Evolutionary conservation across 2,329 filamentous ascomycete species (phyloP), one percentile per base, ranked within the genome.

Genomic region (Phyllosticta paracitricarpa): DNA sequence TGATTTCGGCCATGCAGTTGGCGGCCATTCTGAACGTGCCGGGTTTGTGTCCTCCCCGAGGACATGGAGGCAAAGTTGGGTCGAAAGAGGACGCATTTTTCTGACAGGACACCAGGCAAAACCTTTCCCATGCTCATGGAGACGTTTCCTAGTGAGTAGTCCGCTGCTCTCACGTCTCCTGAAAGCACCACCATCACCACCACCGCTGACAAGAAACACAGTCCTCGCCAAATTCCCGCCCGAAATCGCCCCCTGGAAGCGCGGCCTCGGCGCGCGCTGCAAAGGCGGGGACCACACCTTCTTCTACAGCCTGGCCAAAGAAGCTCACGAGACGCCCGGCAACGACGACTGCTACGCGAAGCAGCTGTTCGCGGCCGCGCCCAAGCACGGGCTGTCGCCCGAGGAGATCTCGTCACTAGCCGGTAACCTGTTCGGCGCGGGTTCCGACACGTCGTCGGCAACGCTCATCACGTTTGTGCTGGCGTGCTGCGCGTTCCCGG

Each of bases 91-190:
- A 30, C 3, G 28, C 19, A 22, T 22, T 4, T 82, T 82, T 80
- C 69, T 82, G 26, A 77, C n/a, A 7, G 1, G 22, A 5, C 14
- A n/a, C 8, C 35, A 61, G 84, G 74, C 19, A 82, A 82, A 67
- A 78, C 71, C 0, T 83, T 82, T 65, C 82, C 80, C 25, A 83
- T 79, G 79, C 69, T 84, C 28, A 76, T 83, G 71, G 81, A 83
- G 68, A 83, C 81, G 0, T 83, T 83, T 60, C 79, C 79, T 1
- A 68, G 66, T 64, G 61, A 24, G 57, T 22, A 22, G 19, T 22
- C 19, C 19, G 19, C 2, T 22, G 19, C 19, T 22, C 19, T 22
- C 19, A 1, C 19, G 19, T 22, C 19, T 22, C 19, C 19, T 22
- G 19, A 22, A 22, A 22, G 19, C 19, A 22, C 19, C 19, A 22